These are phyloP conservation scores for Spathaspora arborariae DNA, from an alignment of 805 yeast species.

Conservation along the genomic window DNA sequence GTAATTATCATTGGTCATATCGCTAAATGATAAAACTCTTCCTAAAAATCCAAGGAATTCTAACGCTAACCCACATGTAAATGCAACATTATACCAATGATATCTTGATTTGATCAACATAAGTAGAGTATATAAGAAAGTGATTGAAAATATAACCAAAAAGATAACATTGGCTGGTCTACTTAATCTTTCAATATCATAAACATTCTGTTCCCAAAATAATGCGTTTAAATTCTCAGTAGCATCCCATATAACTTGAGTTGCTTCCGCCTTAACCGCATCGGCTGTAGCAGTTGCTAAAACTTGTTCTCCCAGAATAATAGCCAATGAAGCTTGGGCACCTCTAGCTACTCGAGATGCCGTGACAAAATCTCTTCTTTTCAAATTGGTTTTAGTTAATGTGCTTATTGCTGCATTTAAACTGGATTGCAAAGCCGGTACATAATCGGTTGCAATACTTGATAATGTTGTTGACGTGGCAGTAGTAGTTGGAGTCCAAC, in stretches of 20 bases:
- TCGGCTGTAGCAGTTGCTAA: conserved; percentile 33
- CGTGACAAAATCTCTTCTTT: conserved; percentile 11
- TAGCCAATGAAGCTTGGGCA: conserved; percentile 30
- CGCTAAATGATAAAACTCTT: conserved; percentile 25
- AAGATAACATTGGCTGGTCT: conserved; percentile 29
- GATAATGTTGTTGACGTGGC: conserved; percentile 28
- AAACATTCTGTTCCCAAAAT: conserved; percentile 22
- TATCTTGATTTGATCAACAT: conserved; percentile 28
- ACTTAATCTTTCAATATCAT: conserved; percentile 26
- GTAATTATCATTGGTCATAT: conserved; percentile 15
- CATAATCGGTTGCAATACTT: conserved; percentile 19
- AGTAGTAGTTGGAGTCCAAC: conserved; percentile 23
- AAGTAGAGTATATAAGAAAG: conserved; percentile 17
- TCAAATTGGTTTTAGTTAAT: conserved; percentile 7
- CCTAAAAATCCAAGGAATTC: conserved; percentile 35
- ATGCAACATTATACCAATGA: conserved; percentile 34
- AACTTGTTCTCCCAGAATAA: conserved; percentile 27
- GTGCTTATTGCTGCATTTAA: conserved; percentile 13
- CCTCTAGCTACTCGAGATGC: conserved; percentile 24
- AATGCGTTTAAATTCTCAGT: conserved; percentile 26
- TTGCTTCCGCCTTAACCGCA: conserved; percentile 22
- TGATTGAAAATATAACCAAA: conserved; percentile 19
- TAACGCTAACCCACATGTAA: conserved; percentile 27
- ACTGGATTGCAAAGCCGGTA: conserved; percentile 18
- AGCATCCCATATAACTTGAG: conserved; percentile 25